Evolutionary conservation across 1,284 basidiomycete species (phyloP).

Genomic region (Heterobasidion irregulare): DNA sequence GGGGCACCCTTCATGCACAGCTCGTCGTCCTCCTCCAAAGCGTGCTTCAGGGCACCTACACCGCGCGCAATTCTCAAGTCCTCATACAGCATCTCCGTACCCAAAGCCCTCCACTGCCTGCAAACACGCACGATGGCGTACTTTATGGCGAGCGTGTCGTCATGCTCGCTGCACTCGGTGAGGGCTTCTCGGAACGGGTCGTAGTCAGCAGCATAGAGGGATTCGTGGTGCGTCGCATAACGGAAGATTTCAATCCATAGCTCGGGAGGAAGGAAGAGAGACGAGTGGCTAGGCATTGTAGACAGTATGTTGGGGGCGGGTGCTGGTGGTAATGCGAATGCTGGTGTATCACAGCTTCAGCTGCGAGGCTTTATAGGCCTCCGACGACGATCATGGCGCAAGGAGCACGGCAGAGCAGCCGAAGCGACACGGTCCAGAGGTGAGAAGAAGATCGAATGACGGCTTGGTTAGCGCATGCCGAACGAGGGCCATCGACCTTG

Average conservation of each 20-base stretch:
- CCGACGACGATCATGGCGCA: background rate
- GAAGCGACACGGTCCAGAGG: background rate
- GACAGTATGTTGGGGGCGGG: background rate
- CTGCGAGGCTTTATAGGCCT: background rate
- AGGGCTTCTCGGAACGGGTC: constrained; percentile 25
- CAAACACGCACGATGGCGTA: constrained; percentile 40
- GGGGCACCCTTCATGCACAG: background rate
- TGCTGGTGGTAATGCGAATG: background rate
- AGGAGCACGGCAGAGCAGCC: background rate
- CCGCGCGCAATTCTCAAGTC: constrained; percentile 34
- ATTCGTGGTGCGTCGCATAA: constrained; percentile 40
- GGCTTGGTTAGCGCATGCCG: no score
- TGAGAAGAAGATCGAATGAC: no score
- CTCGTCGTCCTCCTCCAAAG: constrained; percentile 16
- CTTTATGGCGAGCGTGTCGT: constrained; percentile 35
- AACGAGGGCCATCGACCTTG: no score
- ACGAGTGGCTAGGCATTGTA: background rate
- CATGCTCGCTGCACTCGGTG: background rate
- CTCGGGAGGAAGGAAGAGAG: constrained; percentile 32
- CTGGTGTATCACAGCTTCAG: background rate
- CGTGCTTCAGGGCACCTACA: constrained; percentile 26
- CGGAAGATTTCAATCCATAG: constrained; percentile 51
- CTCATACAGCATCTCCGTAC: constrained; percentile 37
- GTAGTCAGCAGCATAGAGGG: background rate
- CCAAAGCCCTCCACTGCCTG: constrained; percentile 36